These are phyloP conservation scores for Aspergillus sp. DNA, from an alignment of 2,329 filamentous ascomycete genomes.

Conservation along the genomic window DNA sequence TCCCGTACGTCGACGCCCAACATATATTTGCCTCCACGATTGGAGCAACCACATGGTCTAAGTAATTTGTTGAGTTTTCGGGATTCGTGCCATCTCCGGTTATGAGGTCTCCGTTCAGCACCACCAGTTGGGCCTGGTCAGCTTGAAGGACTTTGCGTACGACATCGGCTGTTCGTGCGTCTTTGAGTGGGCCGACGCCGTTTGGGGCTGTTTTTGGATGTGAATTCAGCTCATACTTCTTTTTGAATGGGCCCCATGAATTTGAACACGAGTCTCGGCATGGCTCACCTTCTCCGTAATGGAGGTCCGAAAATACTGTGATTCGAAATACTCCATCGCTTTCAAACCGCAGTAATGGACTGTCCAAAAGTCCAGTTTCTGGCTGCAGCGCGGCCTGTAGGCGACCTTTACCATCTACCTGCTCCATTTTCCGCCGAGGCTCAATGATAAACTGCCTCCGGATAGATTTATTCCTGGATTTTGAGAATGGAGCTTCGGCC, in stretches of 20 bases:
- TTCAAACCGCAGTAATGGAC: neutral
- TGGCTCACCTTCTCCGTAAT: neutral
- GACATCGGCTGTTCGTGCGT: neutral
- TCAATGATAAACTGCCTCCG: too few relatives aligned
- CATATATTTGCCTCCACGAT: neutral
- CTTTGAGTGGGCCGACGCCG: neutral
- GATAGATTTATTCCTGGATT: too few relatives aligned
- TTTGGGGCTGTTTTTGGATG: too few relatives aligned
- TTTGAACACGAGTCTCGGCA: too few relatives aligned
- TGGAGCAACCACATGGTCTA: neutral
- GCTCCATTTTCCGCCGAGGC: too few relatives aligned
- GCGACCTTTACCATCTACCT: too few relatives aligned
- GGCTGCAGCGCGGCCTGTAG: too few relatives aligned
- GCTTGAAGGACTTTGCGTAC: neutral
- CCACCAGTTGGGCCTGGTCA: neutral
- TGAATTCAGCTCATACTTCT: too few relatives aligned
- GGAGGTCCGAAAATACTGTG: neutral
- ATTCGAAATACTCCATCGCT: neutral
- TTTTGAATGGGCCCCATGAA: too few relatives aligned
- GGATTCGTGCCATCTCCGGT: neutral
- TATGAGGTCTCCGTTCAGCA: neutral
- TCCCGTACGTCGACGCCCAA: neutral
- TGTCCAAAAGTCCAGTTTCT: too few relatives aligned
- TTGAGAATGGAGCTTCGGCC: too few relatives aligned
- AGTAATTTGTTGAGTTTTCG: neutral